Conservation (phyloP, 148 eudicot species). For the Rhododendron ovatum region DNA sequence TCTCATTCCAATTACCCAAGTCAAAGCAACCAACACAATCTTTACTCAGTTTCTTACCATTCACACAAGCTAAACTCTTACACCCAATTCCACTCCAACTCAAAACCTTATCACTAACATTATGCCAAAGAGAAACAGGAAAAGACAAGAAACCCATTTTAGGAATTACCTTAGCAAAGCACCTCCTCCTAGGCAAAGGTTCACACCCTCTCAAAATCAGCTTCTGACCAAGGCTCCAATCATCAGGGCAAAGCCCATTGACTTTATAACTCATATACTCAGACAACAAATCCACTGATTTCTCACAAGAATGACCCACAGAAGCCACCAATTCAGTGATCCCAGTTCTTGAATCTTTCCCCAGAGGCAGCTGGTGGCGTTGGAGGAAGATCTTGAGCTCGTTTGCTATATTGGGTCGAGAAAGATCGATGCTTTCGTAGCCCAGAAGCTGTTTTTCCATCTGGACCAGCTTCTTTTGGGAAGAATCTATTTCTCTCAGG, state of each 20-base stretch:
- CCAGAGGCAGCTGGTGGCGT: conserved; percentile 61
- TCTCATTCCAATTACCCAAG: conserved; percentile 54
- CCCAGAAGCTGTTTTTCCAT: conserved; percentile 84
- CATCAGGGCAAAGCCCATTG: conserved; percentile 75
- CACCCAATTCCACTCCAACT: conserved; percentile 84
- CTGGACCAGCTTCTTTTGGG: conserved; percentile 72
- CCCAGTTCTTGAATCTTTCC: conserved; percentile 87
- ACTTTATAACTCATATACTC: conserved; percentile 68
- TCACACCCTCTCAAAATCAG: conserved; percentile 68
- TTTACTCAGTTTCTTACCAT: conserved; percentile 51
- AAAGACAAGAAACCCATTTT: conserved; percentile 55
- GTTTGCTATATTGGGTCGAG: conserved; percentile 43
- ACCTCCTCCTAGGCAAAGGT: conserved; percentile 85
- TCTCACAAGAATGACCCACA: conserved; percentile 74
- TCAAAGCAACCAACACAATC: conserved; percentile 80
- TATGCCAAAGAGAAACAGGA: conserved; percentile 74
- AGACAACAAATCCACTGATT: conserved; percentile 57
- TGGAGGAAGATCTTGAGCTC: conserved; percentile 64
- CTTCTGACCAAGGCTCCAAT: conserved; percentile 67
- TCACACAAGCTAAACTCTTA: conserved; percentile 75
- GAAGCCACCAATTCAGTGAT: conserved; percentile 93
- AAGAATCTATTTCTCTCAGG: conserved; percentile 71
- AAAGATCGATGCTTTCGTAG: conserved; percentile 67
- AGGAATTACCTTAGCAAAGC: conserved; percentile 60
- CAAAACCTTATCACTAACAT: conserved; percentile 64